Conservation (phyloP, 1,139 yeast genomes). For the Candida sp. region DNA sequence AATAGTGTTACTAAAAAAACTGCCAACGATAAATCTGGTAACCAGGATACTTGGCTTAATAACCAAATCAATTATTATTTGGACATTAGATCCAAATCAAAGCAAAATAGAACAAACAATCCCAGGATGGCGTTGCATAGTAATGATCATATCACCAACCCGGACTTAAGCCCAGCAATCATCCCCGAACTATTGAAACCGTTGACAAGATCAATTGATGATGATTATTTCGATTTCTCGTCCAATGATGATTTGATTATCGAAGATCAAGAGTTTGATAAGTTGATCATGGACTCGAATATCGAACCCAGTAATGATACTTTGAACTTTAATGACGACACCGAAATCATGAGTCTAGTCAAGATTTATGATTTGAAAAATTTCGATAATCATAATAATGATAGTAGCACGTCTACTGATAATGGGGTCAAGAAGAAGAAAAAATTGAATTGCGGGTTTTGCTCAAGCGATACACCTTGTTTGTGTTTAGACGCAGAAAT, state of each 20-base stretch:
- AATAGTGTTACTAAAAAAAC: slow-evolving; percentile 37
- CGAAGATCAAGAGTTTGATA: slow-evolving; percentile 14
- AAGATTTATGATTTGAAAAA: slow-evolving; percentile 7
- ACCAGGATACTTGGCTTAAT: slow-evolving; percentile 18
- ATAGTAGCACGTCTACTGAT: slow-evolving; percentile 4
- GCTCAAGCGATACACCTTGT: slow-evolving; percentile 39
- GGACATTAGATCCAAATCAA: slow-evolving; percentile 24
- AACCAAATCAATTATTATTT: slow-evolving; percentile 35
- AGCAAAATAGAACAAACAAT: slow-evolving; percentile 6
- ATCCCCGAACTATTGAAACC: slow-evolving; percentile 24
- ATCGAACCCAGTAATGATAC: slow-evolving; percentile 3
- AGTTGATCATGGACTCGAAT: slow-evolving; percentile 5
- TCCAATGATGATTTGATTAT: slow-evolving; percentile 10
- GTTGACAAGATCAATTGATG: slow-evolving; percentile 6
- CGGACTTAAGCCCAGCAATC: slow-evolving; percentile 4
- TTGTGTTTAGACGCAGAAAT: slow-evolving; percentile 35
- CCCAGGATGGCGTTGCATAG: too few relatives aligned
- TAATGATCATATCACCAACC: too few relatives aligned
- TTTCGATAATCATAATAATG: background rate
- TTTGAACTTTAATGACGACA: slow-evolving; percentile 5
- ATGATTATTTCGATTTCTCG: slow-evolving; percentile 1
- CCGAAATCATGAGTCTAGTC: slow-evolving; percentile 11
- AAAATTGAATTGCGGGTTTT: slow-evolving; percentile 37
- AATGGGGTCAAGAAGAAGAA: slow-evolving; percentile 9
- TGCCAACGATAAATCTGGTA: background rate